These are phyloP conservation scores for Thalia dealbata DNA, from an alignment of 176 grass and related monocot genomes.

Conservation along the genomic window DNA sequence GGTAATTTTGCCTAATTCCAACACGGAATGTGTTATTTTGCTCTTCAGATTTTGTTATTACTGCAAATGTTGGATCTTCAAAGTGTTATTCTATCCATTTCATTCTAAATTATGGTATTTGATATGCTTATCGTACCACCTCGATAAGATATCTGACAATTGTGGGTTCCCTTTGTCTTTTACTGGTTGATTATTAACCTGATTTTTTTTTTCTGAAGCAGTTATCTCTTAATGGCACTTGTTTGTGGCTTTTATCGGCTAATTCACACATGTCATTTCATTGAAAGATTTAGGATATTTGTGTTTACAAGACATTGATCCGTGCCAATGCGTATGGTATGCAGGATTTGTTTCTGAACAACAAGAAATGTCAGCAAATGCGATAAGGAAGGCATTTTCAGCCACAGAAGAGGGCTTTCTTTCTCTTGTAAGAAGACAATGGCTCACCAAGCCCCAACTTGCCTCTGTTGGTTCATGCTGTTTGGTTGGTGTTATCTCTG, in stretches of 20 bases:
- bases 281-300: background rate
- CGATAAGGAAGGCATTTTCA: constrained; percentile 40
- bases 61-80: background rate
- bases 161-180: background rate
- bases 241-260: background rate
- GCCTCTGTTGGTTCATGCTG: constrained; percentile 66
- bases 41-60: no score
- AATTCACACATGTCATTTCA: background rate
- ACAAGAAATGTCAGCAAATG: constrained; percentile 37
- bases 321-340: background rate
- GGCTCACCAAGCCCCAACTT: constrained; percentile 43
- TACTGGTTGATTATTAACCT: background rate
- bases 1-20: background rate
- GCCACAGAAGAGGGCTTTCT: constrained; percentile 68
- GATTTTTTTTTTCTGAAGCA: background rate
- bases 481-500: constrained; percentile 45
- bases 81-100: no score
- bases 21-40: no score
- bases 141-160: no score
- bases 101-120: no score
- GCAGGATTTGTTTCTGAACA: constrained; percentile 53
- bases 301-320: background rate
- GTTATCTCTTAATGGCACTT: background rate
- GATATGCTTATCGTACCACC: no score
- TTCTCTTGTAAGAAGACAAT: constrained; percentile 57